A percentile compares a stretch with the other conserved stretches of the same genome.
These are phyloP conservation scores for Theobroma grandiflorum DNA, from an alignment of 441 rosid species.

Conservation along the genomic window DNA sequence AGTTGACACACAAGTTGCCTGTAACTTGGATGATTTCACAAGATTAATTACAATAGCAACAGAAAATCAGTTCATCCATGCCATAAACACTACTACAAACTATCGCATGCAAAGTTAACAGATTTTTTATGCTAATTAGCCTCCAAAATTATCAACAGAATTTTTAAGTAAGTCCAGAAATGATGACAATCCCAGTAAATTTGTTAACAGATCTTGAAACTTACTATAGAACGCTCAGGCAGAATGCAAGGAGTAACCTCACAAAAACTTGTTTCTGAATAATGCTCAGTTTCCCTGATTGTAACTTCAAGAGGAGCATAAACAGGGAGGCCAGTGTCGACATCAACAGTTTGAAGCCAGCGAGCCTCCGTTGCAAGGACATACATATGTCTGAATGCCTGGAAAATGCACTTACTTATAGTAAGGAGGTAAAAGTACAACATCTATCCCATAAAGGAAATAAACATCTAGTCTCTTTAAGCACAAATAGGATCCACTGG, in stretches of 20 bases:
- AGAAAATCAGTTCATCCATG: background rate
- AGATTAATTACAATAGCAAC: background rate
- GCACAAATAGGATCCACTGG: background rate
- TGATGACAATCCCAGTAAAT: background rate
- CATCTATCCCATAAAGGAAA: conserved; percentile 15
- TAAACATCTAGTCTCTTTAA: conserved; percentile 7
- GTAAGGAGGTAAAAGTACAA: conserved; percentile 21
- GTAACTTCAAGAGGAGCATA: conserved; percentile 94
- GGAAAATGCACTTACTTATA: conserved; percentile 36
- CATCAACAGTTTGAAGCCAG: conserved; percentile 97
- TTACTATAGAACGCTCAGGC: conserved; percentile 96
- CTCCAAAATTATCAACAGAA: conserved; percentile 7
- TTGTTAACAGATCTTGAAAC: conserved; percentile 37
- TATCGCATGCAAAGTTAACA: conserved; percentile 28
- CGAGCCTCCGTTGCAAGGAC: conserved; percentile 98
- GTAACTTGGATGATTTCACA: background rate
- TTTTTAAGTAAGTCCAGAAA: background rate
- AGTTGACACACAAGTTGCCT: conserved; percentile 4
- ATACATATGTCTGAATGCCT: conserved; percentile 98
- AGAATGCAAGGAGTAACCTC: conserved; percentile 95
- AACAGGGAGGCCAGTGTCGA: conserved; percentile 94
- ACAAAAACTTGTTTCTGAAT: conserved; percentile 88
- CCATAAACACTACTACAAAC: background rate
- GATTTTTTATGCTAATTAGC: conserved; percentile 25
- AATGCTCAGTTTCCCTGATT: conserved; percentile 79